A percentile compares a stretch with the other conserved stretches of the same genome.
These are phyloP conservation scores for Rubia tinctorum DNA, from an alignment of 305 asterid genomes.

Conservation along the genomic window DNA sequence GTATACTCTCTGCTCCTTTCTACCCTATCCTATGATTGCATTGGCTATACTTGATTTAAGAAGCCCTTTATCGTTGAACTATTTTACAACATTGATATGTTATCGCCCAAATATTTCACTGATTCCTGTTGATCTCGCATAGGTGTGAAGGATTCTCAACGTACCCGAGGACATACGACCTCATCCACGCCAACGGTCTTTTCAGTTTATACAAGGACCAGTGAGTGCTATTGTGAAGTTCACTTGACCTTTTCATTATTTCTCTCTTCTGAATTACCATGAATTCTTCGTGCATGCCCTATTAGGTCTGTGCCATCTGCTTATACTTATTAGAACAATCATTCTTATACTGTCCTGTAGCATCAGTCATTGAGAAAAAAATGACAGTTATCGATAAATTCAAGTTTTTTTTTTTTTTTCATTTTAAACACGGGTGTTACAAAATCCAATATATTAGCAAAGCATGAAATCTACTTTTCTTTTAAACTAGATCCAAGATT, in stretches of 20 bases:
- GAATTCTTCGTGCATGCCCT: neutral
- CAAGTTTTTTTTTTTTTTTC: neutral
- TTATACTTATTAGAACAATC: neutral
- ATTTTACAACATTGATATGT: too few species aligned
- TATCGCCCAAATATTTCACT: neutral
- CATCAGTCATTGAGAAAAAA: neutral
- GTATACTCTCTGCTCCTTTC: constrained; percentile 26
- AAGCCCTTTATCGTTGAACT: too few species aligned
- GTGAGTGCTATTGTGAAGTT: constrained; percentile 37
- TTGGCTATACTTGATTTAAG: neutral
- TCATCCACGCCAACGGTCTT: constrained; percentile 85
- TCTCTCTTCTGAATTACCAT: neutral
- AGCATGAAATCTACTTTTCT: neutral
- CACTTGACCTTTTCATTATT: neutral
- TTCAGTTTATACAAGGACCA: constrained; percentile 81
- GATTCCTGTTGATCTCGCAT: constrained; percentile 18
- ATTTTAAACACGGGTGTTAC: too few species aligned
- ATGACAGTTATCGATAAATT: neutral
- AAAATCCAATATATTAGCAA: neutral
- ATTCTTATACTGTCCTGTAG: neutral
- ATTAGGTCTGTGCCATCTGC: too few species aligned
- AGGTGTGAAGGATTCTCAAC: constrained; percentile 99
- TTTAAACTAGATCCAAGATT: neutral
- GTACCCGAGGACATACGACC: constrained; percentile 94
- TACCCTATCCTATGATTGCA: neutral